These are phyloP conservation scores for Macrophomina pseudophaseolina DNA, from an alignment of 2,329 filamentous ascomycete species.

Conservation along the genomic window DNA sequence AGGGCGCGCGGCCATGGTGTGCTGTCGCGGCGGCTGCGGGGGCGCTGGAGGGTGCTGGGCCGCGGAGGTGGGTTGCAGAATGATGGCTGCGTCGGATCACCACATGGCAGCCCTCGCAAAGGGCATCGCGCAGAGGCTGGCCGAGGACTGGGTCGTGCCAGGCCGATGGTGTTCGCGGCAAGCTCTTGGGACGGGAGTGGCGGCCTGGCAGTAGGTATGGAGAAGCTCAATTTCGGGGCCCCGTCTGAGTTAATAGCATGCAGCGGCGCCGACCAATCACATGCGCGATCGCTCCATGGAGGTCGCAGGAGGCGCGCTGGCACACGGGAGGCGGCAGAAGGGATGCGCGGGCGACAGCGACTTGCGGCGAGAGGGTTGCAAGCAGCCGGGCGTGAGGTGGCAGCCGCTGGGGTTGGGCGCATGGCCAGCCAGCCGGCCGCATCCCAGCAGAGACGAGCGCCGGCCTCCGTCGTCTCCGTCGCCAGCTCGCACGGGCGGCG, in stretches of 20 bases:
- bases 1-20: slow-evolving; percentile 48
- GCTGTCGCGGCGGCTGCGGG: slow-evolving; percentile 16
- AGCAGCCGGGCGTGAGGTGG: neutral
- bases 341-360: slow-evolving; percentile 1
- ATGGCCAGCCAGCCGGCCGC: neutral
- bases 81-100: slow-evolving; percentile 11
- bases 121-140: slow-evolving; percentile 14
- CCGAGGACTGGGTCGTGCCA: slow-evolving; percentile 6
- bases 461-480: slow-evolving; percentile 2
- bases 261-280: slow-evolving; percentile 18
- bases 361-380: neutral
- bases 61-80: neutral
- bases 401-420: neutral
- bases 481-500: slow-evolving; percentile 15
- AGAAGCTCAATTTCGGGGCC: slow-evolving; percentile 25
- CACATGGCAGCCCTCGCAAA: slow-evolving; percentile 19
- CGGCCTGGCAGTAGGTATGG: slow-evolving; percentile 15
- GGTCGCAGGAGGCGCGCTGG: slow-evolving; percentile 1
- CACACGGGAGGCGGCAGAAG: neutral
- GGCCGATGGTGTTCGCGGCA: slow-evolving; percentile 3
- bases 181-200: slow-evolving; percentile 21
- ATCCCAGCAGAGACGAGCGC: neutral
- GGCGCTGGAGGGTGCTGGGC: slow-evolving; percentile 4
- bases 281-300: slow-evolving; percentile 22
- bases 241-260: slow-evolving; percentile 24